Base-by-base conservation (phyloP, 2,329 filamentous ascomycete species). In the Lasiodiplodia sp. region DNA sequence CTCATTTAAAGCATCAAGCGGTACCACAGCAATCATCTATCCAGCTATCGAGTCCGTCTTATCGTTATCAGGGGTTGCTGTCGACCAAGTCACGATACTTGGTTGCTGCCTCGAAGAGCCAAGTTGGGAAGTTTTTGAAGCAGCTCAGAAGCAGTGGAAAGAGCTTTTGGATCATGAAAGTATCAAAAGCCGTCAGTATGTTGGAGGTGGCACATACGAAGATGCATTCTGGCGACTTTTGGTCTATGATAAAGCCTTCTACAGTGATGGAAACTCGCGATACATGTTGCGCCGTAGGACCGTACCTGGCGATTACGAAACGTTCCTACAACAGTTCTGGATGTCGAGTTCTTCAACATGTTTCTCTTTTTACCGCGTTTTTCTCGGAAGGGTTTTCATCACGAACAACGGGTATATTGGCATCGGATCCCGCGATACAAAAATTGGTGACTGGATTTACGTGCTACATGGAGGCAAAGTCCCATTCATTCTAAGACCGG, bases 71-170 rank as follows among this genome's bases (percentile, higher is more conserved):
- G 38, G 38, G 3, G 1, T 16, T 5, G 38, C 6, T 14, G 38
- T 44, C 7, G 38, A 44, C 5, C 12, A 44, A 7, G 16, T 44
- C 38, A 44, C 38, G 14, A 18, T 7, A 16, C 5, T 44, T 18
- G 38, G 38, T 44, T 44, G 4, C 38, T 44, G 12, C 38, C 5
- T 6, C 4, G 12, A 2, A 18, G 4, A 5, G 5, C 12, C 38
- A 6, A 2, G 2, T 6, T 1, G 0, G 2, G 4, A 5, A 6
- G 1, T 0, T 44, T 0, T 18, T 16, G 7, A 16, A 6, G 18
- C 1, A 7, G 38, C 12, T 2, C 2, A 0, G 3, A 16, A 18
- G 38, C 38, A 44, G 18, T 44, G 38, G 38, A 18, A 44, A 44
- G 16, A 44, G 38, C 38, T 44, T 4, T 18, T 44, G 38, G 1